Evolutionary conservation across 2,329 filamentous ascomycete genomes (phyloP), one percentile per base, ranked within the genome.

Genomic region (Rachicladosporium sp.): DNA sequence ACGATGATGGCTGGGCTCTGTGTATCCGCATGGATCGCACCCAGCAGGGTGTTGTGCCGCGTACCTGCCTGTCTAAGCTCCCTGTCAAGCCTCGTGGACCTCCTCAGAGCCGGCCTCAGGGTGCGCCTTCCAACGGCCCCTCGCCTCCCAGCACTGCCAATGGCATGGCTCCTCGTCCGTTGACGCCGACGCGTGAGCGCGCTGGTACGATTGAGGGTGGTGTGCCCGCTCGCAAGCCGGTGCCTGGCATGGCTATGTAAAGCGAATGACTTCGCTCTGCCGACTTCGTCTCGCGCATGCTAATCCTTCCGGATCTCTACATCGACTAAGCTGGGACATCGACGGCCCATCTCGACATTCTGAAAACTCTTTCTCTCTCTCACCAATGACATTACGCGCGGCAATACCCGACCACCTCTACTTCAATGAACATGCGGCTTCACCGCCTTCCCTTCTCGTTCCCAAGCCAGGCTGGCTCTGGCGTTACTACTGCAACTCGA

Each of bases 1-100:
- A 96, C 54, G 91, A 98, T 57, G 91, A 98, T 64, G 91, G 91
- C 54, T 98, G 91, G 91, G 85, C 88, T 55, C 83, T 96, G 40
- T 95, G 87, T 62, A 82, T 87, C 50, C 82, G 81, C 48, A 79
- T 96, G 53, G 88, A 96, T 62, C 82, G 87, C 47, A 88, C 86
- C 44, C 73, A 83, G 53, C 88, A 96, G 67, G 91, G 91, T 68
- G 91, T 96, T 38, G 85, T 83, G 42, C 91, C 91, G 10, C 78
- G 91, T 50, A 94, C 88, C 30, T 98, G 91, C 65, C 72, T 98
- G 36, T 96, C 91, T 10, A 83, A 86, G 42, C 80, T 87, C 36
- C 86, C 89, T 11, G 82, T 96, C 46, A 95, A 93, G 69, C 85
- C 88, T 35, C 81, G 87, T 34, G 73, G 73, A 30, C 74, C 77